A percentile compares a stretch with the other conserved stretches of the same genome.
Evolutionary conservation across 1,139 yeast genomes (phyloP).

Genomic region (Sugiyamaella grinbergsii): DNA sequence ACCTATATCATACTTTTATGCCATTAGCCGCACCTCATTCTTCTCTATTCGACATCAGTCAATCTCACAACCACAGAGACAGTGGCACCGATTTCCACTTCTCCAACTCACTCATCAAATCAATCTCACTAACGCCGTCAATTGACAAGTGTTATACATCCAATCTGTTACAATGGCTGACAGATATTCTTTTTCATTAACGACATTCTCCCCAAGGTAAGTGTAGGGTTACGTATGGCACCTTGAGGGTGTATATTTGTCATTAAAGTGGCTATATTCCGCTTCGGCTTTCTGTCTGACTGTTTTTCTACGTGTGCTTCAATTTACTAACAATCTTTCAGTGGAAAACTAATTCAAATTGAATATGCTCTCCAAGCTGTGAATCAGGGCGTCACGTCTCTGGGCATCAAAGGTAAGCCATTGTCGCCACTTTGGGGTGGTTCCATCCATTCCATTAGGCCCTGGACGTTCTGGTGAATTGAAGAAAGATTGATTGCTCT

Average conservation of each 20-base stretch:
- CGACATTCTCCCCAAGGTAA: constrained; percentile 94
- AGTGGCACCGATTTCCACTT: constrained; percentile 2
- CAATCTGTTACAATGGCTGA: constrained; percentile 72
- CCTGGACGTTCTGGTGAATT: too few species aligned
- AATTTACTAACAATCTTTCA: constrained; percentile 35
- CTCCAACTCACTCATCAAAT: neutral
- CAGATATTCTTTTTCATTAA: constrained; percentile 94
- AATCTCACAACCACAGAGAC: too few species aligned
- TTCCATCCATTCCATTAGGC: neutral
- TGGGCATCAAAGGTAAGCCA: constrained; percentile 72
- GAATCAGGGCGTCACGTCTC: constrained; percentile 95
- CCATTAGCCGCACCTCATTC: too few species aligned
- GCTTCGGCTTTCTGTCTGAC: too few species aligned
- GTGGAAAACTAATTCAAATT: constrained; percentile 97
- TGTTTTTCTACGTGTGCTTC: constrained; percentile 8
- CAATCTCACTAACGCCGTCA: neutral
- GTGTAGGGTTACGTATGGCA: constrained; percentile 40
- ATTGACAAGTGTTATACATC: constrained; percentile 22
- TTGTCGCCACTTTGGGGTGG: neutral
- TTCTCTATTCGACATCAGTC: neutral
- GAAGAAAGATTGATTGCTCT: too few species aligned
- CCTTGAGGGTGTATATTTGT: neutral
- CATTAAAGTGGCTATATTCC: too few species aligned
- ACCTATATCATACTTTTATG: too few species aligned
- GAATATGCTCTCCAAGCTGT: constrained; percentile 98